Evolutionary conservation across 345 rosid species (phyloP), one percentile per base, ranked within the genome.

Genomic region (Leavenworthia alabamica): DNA sequence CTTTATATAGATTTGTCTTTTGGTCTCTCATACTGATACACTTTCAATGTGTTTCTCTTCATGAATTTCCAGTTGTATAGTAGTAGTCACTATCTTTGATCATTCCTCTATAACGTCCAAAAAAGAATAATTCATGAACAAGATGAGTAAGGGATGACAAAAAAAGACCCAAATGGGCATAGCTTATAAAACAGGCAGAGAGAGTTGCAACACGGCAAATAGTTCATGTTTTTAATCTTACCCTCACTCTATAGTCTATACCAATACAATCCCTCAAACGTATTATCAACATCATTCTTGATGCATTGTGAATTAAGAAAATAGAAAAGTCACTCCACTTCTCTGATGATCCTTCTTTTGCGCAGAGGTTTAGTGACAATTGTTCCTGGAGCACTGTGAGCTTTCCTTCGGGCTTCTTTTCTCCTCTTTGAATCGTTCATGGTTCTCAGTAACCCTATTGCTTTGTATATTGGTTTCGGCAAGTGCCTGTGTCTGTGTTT

Each of bases 321-420:
- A 42, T 8, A 28, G 17, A 33, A 46, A 46, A 53, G 35, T 84
- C 76, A 94, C 64, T 90, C 93, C 46, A 83, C 72, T 77, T 87
- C 95, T 71, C 80, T 81, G 60, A 90, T 78, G 78, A 90, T 84
- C 71, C 85, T 90, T 54, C 83, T 79, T 72, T 76, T 76, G 5
- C 96, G 92, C 41, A 81, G 27, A 7, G 90, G 86, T 67, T 72
- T 32, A 3, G 80, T 65, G 7, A 75, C 70, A 15, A 78, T 36
- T 52, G 82, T 79, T 72, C 99, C 97, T 2, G 86, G 87, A 47
- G 97, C 88, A 72, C 95, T 88, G 66, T 88, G 96, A 44, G 93
- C 96, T 79, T 78, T 94, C 64, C 86, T 81, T 61, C 83, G 82
- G 14, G 80, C 83, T 15, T 79, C 86, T 79, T 90, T 94, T 74